Base-by-base conservation (phyloP, 1,284 basidiomycete genomes). In the Spongiforma sp. region DNA sequence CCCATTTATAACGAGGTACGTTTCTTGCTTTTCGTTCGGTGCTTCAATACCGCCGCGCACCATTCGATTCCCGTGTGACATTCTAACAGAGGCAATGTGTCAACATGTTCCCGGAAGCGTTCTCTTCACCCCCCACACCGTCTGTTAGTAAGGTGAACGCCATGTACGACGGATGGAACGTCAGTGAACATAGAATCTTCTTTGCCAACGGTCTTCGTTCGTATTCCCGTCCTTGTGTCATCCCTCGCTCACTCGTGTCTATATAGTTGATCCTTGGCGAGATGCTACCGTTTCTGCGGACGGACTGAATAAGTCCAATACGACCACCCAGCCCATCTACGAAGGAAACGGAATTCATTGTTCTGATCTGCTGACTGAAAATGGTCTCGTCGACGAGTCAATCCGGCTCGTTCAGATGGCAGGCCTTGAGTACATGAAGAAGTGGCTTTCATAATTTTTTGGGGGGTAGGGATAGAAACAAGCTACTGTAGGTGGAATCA, bases 211-310 rank as follows among this genome's bases (percentile, higher is more conserved):
- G 89, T 50, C 75, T 81, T 55, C 85, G 89, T 90, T 68, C 65
- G 88, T 57, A n/a, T 14, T 10, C 34, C 33, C 39, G n/a, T 11
- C 7, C 7, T 21, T 12, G 12, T 24, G 30, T 9, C 21, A 33
- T 33, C 30, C 11, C 50, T 28, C 30, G 15, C 28, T n/a, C 2
- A 11, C 11, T 52, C 50, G n/a, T 52, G 14, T 3, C 24, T 8
- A 15, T 26, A 63, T 52, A 89, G 89, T 87, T 57, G 90, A 91
- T 71, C 89, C 90, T n/a, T 92, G 89, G 90, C 83, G 84, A 64
- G 88, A 89, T 63, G 84, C 85, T 9, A 91, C 90, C 0, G 78
- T 90, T 19, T 90, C 89, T 7, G 86, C 89, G 1, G 82, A 84
- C 34, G 79, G 79, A 34, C 76, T 83, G n/a, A 68, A 76, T 61